Conservation (phyloP, 805 yeast species). For the Candida argentea region DNA sequence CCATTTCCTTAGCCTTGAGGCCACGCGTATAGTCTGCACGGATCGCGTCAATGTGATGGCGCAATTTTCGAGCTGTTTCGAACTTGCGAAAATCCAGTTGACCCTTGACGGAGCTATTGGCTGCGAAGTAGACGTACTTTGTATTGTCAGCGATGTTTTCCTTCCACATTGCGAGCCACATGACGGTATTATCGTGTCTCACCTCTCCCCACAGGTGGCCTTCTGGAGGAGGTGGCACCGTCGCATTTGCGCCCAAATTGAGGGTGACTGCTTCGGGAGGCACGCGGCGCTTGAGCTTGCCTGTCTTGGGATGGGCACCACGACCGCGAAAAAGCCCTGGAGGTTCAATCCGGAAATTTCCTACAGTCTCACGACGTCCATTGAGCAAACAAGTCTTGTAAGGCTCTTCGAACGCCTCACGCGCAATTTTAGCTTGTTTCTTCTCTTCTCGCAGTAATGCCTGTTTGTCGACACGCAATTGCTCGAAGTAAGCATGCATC, state of each 20-base stretch:
- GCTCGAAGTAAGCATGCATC: constrained; percentile 65
- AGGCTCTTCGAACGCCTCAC: constrained; percentile 68
- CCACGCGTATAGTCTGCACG: constrained; percentile 64
- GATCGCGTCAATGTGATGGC: constrained; percentile 58
- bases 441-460: constrained; percentile 62
- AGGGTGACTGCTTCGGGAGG: constrained; percentile 82
- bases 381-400: constrained; percentile 72
- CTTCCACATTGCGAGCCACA: constrained; percentile 97
- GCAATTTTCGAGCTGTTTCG: constrained; percentile 85
- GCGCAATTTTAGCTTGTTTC: constrained; percentile 59
- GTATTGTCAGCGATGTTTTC: constrained; percentile 78
- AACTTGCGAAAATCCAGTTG: constrained; percentile 84
- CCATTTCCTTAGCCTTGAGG: constrained; percentile 68
- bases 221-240: constrained; percentile 71
- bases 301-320: constrained; percentile 95
- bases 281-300: constrained; percentile 79
- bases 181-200: constrained; percentile 77
- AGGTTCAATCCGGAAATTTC: constrained; percentile 91
- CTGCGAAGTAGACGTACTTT: constrained; percentile 88
- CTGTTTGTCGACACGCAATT: constrained; percentile 62
- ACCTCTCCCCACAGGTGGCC: constrained; percentile 91
- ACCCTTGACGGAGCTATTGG: constrained; percentile 84
- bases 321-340: constrained; percentile 95
- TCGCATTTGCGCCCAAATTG: constrained; percentile 64
- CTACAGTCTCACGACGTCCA: constrained; percentile 86